phyloP scores from a whole-genome alignment of 2,329 filamentous ascomycete genomes.

The Ascochyta koolunga region DNA sequence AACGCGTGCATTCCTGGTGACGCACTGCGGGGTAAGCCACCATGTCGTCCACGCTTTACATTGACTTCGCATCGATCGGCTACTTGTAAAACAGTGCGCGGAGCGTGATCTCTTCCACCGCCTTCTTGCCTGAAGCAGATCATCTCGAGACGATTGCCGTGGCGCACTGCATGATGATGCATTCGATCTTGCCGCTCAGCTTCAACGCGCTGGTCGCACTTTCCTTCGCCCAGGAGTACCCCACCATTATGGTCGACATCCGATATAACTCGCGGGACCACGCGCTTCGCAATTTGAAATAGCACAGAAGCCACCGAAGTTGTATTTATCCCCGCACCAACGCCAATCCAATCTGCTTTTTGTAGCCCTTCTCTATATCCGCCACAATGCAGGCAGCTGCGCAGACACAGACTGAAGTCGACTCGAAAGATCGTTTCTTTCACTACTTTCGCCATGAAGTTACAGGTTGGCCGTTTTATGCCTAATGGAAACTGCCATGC shows the following conservation, averaged over 20 bases:
- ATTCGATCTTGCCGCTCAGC: constrained; percentile 7
- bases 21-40: constrained; percentile 15
- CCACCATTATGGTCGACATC: constrained; percentile 12
- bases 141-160: constrained; percentile 3
- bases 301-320: not conserved
- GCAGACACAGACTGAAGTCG: constrained; percentile 28
- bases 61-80: constrained; percentile 4
- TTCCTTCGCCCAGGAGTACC: no score
- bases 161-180: constrained; percentile 22
- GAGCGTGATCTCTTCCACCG: constrained; percentile 11
- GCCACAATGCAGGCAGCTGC: constrained; percentile 16
- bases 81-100: not conserved
- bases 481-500: not conserved
- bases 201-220: constrained; percentile 10
- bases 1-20: constrained; percentile 11
- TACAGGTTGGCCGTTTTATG: constrained; percentile 59
- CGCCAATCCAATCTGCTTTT: not conserved
- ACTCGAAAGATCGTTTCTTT: constrained; percentile 79
- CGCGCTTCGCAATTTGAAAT: not conserved
- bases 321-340: not conserved
- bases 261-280: constrained; percentile 8
- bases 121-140: constrained; percentile 9
- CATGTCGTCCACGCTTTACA: not conserved
- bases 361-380: not conserved
- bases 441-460: constrained; percentile 80